Evolutionary conservation across 768 basidiomycete species (phyloP).

Genomic region (Podaxis sp.): DNA sequence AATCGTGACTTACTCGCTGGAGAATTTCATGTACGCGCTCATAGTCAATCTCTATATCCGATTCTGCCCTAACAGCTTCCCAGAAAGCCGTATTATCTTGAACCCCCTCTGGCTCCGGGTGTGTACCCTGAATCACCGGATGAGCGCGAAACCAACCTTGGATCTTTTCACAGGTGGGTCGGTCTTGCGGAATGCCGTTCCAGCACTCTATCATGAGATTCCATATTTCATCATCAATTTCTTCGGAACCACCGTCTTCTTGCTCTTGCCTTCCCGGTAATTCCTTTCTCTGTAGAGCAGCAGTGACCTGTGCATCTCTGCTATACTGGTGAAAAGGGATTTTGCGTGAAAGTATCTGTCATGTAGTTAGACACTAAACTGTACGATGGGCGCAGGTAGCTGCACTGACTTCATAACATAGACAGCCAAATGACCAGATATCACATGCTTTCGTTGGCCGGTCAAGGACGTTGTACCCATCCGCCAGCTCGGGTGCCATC

Average conservation of each 20-base stretch:
- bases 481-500: slow-evolving; percentile 10
- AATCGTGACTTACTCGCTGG: neutral
- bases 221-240: neutral
- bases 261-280: neutral
- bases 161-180: neutral
- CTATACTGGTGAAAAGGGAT: neutral
- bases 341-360: neutral
- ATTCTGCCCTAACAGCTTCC: neutral
- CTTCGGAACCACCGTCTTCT: neutral
- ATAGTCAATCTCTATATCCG: neutral
- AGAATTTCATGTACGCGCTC: neutral
- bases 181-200: neutral
- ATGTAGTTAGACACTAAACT: neutral
- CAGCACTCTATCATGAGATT: neutral
- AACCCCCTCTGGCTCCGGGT: neutral
- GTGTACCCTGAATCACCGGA: neutral
- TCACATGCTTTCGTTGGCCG: neutral
- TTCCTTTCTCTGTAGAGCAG: neutral
- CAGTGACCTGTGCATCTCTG: neutral
- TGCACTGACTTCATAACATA: slow-evolving; percentile 5
- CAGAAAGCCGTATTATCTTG: neutral
- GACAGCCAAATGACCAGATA: slow-evolving; percentile 12
- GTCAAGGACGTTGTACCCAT: neutral
- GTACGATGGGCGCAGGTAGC: no score
- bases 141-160: neutral